Percentiles rank a stretch among this genome's conserved stretches.
Conservation (phyloP, 805 yeast genomes). For the Tetrapisispora taiwanensis region DNA sequence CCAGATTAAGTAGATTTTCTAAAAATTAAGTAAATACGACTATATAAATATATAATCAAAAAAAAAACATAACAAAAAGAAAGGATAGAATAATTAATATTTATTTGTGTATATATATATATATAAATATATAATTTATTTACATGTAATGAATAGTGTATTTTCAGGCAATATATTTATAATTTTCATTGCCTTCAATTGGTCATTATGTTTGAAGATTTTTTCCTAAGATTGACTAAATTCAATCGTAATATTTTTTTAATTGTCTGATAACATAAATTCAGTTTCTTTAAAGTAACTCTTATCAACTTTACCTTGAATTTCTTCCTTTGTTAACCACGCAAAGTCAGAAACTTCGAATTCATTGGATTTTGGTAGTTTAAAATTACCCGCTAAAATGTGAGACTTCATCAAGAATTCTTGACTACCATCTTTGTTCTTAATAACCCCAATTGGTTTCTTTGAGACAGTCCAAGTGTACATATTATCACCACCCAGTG, state of each 20-base stretch:
- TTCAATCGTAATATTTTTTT: too few species aligned
- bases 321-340: slow-evolving; percentile 83
- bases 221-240: too few species aligned
- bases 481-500: slow-evolving; percentile 62
- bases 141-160: slow-evolving; percentile 1
- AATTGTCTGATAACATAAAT: slow-evolving; percentile 31
- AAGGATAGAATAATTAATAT: not conserved
- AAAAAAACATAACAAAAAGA: too few species aligned
- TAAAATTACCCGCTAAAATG: slow-evolving; percentile 74
- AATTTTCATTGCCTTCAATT: not conserved
- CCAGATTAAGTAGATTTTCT: slow-evolving; percentile 11
- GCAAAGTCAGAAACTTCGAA: slow-evolving; percentile 42
- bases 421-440: slow-evolving; percentile 27
- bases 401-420: slow-evolving; percentile 81
- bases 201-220: too few species aligned
- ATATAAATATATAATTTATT: slow-evolving; percentile 2
- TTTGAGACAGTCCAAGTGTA: slow-evolving; percentile 88
- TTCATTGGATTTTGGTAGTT: slow-evolving; percentile 31
- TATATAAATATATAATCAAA: too few species aligned
- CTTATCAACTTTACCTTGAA: slow-evolving; percentile 40
- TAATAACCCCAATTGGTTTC: slow-evolving; percentile 68
- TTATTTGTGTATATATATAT: not conserved
- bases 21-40: slow-evolving; percentile 7
- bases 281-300: slow-evolving; percentile 49
- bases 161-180: not conserved